Evolutionary conservation across 208 protist species (phyloP), one percentile per base, ranked within the genome.

Genomic region (Leishmania tropica): DNA sequence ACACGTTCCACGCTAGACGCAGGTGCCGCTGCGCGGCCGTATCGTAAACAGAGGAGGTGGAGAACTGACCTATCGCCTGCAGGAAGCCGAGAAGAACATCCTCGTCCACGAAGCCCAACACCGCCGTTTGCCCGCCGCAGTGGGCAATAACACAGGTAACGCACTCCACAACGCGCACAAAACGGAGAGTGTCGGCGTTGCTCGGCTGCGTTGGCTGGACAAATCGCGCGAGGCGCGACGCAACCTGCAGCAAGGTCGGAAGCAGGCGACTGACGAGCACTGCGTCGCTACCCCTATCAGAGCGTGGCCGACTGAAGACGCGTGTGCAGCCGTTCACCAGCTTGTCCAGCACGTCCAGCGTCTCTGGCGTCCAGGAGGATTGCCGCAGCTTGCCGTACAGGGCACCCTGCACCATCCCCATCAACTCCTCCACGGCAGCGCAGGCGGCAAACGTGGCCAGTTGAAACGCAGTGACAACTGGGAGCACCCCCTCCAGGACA

Each of bases 41-140:
- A 51, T 95, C 89, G 77, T 86, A 92, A 24, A 81, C 80, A 8
- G 76, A 65, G 15, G 92, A 75, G 37, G 80, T 7, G 6, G 60
- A 83, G 80, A 95, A 91, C 80, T 93, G 88, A 31, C 92, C 92
- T 0, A 95, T 81, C 0, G 87, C 92, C 51, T 71, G 85, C 35
- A 81, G 81, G 72, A 95, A 79, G 67, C 40, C 74, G 28, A 93
- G 77, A 15, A 95, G 78, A 28, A 56, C 60, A 51, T 84, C 85
- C 17, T 87, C 75, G 13, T 83, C 67, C 0, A 92, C 76, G 51
- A 89, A 87, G 7, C 67, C 71, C 10, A 83, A 48, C 31, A 85
- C 79, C 10, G 80, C 78, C 35, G 40, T 48, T 6, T 73, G 78
- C 1, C 35, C 79, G 0, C 77, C 84, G 53, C 48, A 83, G 53